Evolutionary conservation across 1,284 basidiomycete species (phyloP).

Genomic region (Phellinidium pouzarii): DNA sequence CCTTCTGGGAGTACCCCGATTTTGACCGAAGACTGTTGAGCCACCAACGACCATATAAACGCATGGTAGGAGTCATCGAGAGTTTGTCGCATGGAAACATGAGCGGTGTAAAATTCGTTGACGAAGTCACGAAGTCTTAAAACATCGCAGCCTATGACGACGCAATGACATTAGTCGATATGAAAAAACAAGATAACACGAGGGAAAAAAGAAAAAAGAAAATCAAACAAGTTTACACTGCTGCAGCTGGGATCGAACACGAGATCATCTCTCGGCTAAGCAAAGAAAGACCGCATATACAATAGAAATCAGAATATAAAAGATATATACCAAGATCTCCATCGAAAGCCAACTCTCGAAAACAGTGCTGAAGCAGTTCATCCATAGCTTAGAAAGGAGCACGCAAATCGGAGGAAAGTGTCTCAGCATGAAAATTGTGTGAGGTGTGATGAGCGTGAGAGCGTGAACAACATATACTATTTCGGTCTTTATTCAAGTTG

Average conservation of each 20-base stretch:
- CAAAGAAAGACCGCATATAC: not conserved
- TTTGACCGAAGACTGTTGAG: conserved; percentile 61
- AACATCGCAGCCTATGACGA: conserved; percentile 55
- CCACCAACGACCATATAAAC: conserved; percentile 75
- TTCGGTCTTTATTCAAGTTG: not conserved
- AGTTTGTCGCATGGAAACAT: conserved; percentile 37
- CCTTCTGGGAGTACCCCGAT: conserved; percentile 61
- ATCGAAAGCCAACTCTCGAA: conserved; percentile 37
- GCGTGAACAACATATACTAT: not conserved
- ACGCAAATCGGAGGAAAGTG: not conserved
- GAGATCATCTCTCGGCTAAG: not conserved
- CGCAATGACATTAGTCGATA: conserved; percentile 18
- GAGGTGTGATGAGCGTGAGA: no score
- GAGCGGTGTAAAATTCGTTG: conserved; percentile 50
- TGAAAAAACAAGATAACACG: not conserved
- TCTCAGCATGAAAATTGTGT: no score
- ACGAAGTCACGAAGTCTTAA: conserved; percentile 66
- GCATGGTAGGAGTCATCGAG: conserved; percentile 71
- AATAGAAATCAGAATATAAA: not conserved
- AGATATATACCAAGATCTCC: conserved; percentile 31
- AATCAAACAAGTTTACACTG: conserved; percentile 4
- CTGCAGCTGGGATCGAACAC: conserved; percentile 23
- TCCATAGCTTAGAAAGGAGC: conserved; percentile 25
- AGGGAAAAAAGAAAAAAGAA: conserved; percentile 4
- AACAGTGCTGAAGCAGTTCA: conserved; percentile 32